Conservation (phyloP, 225 moss, liverwort and hornwort genomes). For the Climacium dendroides region DNA sequence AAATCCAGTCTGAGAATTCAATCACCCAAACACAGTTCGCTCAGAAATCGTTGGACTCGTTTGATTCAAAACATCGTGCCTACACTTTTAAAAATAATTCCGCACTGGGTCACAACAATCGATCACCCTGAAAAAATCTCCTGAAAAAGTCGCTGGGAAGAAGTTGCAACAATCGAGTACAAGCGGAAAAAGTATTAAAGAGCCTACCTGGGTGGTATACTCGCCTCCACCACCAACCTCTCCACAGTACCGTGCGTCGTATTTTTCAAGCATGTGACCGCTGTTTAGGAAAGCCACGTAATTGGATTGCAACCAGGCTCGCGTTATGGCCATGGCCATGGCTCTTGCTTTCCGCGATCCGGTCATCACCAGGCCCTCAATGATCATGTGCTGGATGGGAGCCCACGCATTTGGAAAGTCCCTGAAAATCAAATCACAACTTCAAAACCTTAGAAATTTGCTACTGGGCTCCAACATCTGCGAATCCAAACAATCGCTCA, state of each 20-base stretch:
- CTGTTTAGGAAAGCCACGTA: constrained; percentile 30
- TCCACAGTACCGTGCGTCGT: constrained; percentile 51
- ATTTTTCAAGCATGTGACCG: constrained; percentile 82
- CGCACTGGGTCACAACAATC: no score
- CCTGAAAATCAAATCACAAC: constrained; percentile 12
- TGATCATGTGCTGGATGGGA: constrained; percentile 89
- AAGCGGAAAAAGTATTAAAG: neutral
- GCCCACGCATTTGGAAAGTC: constrained; percentile 93
- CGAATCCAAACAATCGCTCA: no score
- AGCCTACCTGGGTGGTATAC: constrained; percentile 49
- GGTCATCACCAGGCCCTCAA: constrained; percentile 47
- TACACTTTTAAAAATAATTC: no score
- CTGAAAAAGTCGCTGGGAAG: no score
- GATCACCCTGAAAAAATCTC: neutral
- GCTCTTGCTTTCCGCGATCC: constrained; percentile 15
- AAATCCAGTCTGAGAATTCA: constrained; percentile 25
- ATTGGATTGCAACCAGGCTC: constrained; percentile 61
- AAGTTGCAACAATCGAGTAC: no score
- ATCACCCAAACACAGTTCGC: neutral
- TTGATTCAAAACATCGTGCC: neutral
- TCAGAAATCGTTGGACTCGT: neutral
- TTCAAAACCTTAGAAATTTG: neutral
- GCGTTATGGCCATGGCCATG: constrained; percentile 35
- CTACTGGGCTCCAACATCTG: no score
- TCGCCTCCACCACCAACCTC: constrained; percentile 61